These are phyloP conservation scores for Naganishia liquefaciens DNA, from an alignment of 1,284 basidiomycete species.

Conservation along the genomic window DNA sequence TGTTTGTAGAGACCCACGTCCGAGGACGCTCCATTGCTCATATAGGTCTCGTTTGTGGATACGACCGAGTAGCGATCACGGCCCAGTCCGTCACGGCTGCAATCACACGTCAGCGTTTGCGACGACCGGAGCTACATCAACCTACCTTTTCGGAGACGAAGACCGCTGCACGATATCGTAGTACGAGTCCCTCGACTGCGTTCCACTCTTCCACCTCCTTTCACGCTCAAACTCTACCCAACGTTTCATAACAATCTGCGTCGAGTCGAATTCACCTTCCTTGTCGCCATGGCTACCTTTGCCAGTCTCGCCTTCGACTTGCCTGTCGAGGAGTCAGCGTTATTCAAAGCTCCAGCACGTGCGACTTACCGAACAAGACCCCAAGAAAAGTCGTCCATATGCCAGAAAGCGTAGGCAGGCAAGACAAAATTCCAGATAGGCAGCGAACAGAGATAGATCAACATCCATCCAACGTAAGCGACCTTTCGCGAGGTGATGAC, in stretches of 20 bases:
- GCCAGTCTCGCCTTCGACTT: conserved; percentile 68
- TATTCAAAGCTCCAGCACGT: background rate
- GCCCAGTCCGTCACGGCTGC: conserved; percentile 51
- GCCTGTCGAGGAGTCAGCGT: conserved; percentile 66
- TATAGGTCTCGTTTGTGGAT: conserved; percentile 71
- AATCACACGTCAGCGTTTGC: conserved; percentile 25
- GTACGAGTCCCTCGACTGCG: conserved; percentile 74
- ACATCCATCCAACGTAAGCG: conserved; percentile 95
- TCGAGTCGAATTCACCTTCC: conserved; percentile 93
- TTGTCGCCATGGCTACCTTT: conserved; percentile 78
- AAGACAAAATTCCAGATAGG: conserved; percentile 96
- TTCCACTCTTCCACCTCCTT: conserved; percentile 84
- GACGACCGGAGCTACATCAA: conserved; percentile 32
- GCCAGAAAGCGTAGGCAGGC: conserved; percentile 95
- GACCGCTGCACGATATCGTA: conserved; percentile 48
- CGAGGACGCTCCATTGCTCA: conserved; percentile 49
- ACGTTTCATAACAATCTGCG: conserved; percentile 96
- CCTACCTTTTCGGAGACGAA: conserved; percentile 63
- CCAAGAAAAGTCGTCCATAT: conserved; percentile 99
- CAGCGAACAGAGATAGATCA: conserved; percentile 87
- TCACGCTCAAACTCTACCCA: conserved; percentile 99
- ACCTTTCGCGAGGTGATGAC: conserved; percentile 91
- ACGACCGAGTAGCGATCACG: conserved; percentile 72
- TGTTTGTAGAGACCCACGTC: conserved; percentile 47
- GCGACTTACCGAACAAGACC: conserved; percentile 62